These are phyloP conservation scores for Capronia americana DNA, from an alignment of 2,329 filamentous ascomycete genomes.

Conservation along the genomic window DNA sequence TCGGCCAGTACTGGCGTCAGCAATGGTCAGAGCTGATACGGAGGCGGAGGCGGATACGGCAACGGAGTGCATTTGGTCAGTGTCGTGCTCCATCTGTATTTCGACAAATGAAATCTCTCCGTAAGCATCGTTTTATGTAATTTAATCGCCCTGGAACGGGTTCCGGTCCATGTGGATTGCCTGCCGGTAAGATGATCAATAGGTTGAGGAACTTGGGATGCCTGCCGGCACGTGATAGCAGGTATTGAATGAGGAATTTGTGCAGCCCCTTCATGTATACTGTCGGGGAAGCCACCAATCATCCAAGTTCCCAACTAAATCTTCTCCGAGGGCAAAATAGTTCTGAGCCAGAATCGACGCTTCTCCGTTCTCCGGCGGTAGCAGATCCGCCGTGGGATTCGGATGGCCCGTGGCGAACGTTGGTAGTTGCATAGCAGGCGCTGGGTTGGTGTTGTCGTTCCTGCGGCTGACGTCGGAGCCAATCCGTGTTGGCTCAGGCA, in stretches of 20 bases:
- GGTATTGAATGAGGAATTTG: background rate
- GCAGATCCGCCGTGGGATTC: background rate
- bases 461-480: conserved; percentile 35
- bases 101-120: background rate
- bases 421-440: background rate
- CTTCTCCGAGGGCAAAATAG: conserved; percentile 56
- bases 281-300: conserved; percentile 42
- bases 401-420: background rate
- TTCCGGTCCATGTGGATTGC: background rate
- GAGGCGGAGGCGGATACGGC: conserved; percentile 11
- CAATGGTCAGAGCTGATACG: background rate
- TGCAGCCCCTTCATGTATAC: background rate
- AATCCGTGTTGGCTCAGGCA: conserved; percentile 53
- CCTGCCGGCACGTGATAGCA: background rate
- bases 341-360: conserved; percentile 56
- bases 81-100: background rate
- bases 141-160: background rate
- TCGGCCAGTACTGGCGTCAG: background rate
- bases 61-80: background rate
- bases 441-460: conserved; percentile 26
- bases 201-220: background rate
- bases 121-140: background rate
- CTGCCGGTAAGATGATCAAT: background rate
- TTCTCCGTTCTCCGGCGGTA: conserved; percentile 46
- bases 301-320: conserved; percentile 49